Conservation (phyloP, 2,329 filamentous ascomycete species). For the Phyllosticta capitalensis region DNA sequence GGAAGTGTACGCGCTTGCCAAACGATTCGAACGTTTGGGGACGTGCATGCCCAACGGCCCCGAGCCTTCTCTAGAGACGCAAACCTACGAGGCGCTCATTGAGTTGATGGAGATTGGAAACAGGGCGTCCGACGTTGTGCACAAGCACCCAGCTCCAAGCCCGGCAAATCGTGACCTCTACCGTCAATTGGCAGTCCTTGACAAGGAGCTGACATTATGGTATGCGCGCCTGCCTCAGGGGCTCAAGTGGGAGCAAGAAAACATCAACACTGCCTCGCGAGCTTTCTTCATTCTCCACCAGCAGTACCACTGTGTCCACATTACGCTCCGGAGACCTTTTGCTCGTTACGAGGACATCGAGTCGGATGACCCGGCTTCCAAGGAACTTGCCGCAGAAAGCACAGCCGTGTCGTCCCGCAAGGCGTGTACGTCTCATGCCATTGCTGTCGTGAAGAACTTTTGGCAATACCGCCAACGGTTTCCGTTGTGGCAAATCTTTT, state of each 20-base stretch:
- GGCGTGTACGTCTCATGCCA: slow-evolving; percentile 47
- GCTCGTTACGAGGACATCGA: slow-evolving; percentile 39
- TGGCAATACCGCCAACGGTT: slow-evolving; percentile 47
- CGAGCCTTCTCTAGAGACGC: slow-evolving; percentile 24
- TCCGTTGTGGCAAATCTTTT: slow-evolving; percentile 41
- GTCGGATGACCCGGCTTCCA: slow-evolving; percentile 21
- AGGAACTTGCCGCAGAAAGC: slow-evolving; percentile 30
- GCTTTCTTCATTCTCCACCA: slow-evolving; percentile 47
- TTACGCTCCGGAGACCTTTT: slow-evolving; percentile 45
- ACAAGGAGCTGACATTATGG: slow-evolving; percentile 47
- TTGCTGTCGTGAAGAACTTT: slow-evolving; percentile 44
- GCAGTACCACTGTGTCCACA: slow-evolving; percentile 46
- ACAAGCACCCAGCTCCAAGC: slow-evolving; percentile 33
- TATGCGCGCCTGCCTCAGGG: slow-evolving; percentile 43
- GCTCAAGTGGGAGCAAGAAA: slow-evolving; percentile 26
- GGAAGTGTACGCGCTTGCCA: slow-evolving; percentile 39
- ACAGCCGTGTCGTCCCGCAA: slow-evolving; percentile 40
- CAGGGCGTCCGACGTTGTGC: slow-evolving; percentile 17
- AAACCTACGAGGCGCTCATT: slow-evolving; percentile 44
- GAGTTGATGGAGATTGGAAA: slow-evolving; percentile 49
- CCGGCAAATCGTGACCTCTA: slow-evolving; percentile 38
- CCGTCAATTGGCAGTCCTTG: slow-evolving; percentile 41
- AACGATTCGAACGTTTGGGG: slow-evolving; percentile 36
- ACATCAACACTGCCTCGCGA: slow-evolving; percentile 27
- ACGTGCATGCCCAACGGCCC: slow-evolving; percentile 28